Evolutionary conservation across 495 filamentous ascomycete species (phyloP).

Genomic region (Umbilicaria muhlenbergii): DNA sequence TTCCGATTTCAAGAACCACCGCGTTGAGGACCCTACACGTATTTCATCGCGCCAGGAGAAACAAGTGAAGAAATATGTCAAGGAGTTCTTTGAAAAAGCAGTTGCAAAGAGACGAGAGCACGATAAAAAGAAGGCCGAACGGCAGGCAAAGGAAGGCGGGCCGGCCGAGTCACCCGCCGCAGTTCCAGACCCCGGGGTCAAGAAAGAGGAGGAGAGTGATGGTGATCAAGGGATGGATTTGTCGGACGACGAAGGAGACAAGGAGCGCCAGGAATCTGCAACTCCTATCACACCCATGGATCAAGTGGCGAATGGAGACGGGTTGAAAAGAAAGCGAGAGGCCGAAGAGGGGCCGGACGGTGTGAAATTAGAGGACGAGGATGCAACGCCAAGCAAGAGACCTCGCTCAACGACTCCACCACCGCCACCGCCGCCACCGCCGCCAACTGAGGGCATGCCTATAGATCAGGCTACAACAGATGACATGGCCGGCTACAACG

Average conservation of each 20-base stretch:
- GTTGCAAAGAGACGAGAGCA: slow-evolving; percentile 55
- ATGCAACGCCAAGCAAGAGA: slow-evolving; percentile 20
- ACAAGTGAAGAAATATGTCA: slow-evolving; percentile 67
- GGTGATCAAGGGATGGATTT: slow-evolving; percentile 31
- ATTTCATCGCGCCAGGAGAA: slow-evolving; percentile 65
- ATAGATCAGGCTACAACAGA: too few species aligned
- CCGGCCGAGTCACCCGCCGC: not conserved
- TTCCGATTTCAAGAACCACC: slow-evolving; percentile 74
- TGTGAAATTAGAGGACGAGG: slow-evolving; percentile 14
- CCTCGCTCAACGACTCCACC: slow-evolving; percentile 19
- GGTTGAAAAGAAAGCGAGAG: slow-evolving; percentile 48
- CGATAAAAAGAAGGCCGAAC: slow-evolving; percentile 48
- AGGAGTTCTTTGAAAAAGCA: slow-evolving; percentile 73
- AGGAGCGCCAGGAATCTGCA: slow-evolving; percentile 14
- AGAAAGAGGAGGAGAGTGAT: slow-evolving; percentile 20
- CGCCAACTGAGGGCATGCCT: slow-evolving; percentile 5
- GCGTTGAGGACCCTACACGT: slow-evolving; percentile 67
- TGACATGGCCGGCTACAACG: too few species aligned
- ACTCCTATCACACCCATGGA: slow-evolving; percentile 17
- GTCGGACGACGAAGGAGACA: slow-evolving; percentile 39
- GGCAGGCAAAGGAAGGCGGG: slow-evolving; percentile 16
- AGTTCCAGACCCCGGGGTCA: slow-evolving; percentile 5
- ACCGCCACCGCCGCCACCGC: slow-evolving; percentile 30
- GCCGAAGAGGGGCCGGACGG: slow-evolving; percentile 16
- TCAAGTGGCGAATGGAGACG: slow-evolving; percentile 16